These are phyloP conservation scores for Wallacemonas sp. DNA, from an alignment of 208 protist species.

Conservation along the genomic window DNA sequence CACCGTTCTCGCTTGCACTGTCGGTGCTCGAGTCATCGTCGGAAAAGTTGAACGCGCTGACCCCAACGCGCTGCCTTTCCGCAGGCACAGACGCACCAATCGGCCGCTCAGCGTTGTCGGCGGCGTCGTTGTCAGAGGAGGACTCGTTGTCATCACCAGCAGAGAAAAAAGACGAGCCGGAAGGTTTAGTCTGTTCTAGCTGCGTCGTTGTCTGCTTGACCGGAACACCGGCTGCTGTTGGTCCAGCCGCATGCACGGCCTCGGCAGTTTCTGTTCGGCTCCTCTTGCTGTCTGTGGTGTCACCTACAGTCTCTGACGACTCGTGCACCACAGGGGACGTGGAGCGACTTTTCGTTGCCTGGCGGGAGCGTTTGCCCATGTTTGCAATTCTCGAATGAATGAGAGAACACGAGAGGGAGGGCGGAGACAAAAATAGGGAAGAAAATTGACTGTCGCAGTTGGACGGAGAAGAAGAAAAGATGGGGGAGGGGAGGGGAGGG, in stretches of 20 bases:
- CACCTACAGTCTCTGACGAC: not conserved
- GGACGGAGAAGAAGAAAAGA: not conserved
- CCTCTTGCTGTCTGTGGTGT: not conserved
- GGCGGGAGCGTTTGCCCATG: slow-evolving; percentile 12
- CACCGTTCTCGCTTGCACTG: slow-evolving; percentile 13
- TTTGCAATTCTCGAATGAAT: not conserved
- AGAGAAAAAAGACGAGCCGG: not conserved
- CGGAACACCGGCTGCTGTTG: too few relatives aligned
- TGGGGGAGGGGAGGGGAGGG: not conserved
- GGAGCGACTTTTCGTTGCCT: not conserved
- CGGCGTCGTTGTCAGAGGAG: not conserved
- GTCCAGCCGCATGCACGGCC: too few relatives aligned
- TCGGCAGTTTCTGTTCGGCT: not conserved
- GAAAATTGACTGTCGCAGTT: not conserved
- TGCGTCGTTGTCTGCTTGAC: not conserved
- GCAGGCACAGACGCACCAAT: not conserved
- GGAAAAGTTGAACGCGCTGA: not conserved
- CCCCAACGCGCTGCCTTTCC: not conserved
- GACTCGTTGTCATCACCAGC: not conserved
- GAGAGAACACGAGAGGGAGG: not conserved
- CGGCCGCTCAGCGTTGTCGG: not conserved
- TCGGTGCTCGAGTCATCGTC: slow-evolving; percentile 13
- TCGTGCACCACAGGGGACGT: not conserved
- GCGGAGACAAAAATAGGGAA: not conserved
- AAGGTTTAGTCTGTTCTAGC: not conserved